Evolutionary conservation across 2,329 filamentous ascomycete species (phyloP).

Genomic region (Piedraia hortae): DNA sequence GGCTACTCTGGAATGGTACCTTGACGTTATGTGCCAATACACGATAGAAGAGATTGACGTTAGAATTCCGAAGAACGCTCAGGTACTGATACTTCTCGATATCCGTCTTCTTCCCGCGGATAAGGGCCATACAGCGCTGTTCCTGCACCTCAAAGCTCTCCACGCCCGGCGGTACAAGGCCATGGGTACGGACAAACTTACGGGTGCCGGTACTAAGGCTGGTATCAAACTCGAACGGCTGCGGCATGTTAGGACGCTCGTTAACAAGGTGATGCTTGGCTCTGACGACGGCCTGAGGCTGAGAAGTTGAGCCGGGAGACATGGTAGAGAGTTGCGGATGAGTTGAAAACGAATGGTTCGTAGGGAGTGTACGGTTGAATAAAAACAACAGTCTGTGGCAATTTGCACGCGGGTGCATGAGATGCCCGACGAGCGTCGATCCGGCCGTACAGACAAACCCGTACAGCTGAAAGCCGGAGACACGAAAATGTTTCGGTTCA

Average conservation of each 20-base stretch:
- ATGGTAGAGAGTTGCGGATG: too few species aligned
- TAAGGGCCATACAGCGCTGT: slow-evolving; percentile 39
- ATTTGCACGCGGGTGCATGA: too few species aligned
- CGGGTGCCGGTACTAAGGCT: slow-evolving; percentile 22
- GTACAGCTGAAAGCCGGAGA: too few species aligned
- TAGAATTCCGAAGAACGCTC: slow-evolving; percentile 45
- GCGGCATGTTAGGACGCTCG: slow-evolving; percentile 6
- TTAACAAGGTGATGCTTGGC: slow-evolving; percentile 9
- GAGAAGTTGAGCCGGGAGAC: too few species aligned
- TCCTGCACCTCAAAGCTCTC: slow-evolving; percentile 23
- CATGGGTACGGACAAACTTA: slow-evolving; percentile 24
- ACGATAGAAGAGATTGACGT: slow-evolving; percentile 60
- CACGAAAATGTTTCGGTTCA: too few species aligned
- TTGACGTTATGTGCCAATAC: slow-evolving; percentile 47
- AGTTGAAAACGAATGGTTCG: too few species aligned
- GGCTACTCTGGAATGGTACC: slow-evolving; percentile 15
- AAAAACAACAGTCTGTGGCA: too few species aligned
- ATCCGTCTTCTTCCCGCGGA: slow-evolving; percentile 36
- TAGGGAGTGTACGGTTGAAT: background rate
- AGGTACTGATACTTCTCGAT: slow-evolving; percentile 72
- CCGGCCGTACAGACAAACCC: too few species aligned
- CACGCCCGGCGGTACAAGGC: slow-evolving; percentile 23
- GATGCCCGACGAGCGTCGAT: too few species aligned
- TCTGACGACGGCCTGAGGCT: slow-evolving; percentile 13
- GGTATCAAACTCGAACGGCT: slow-evolving; percentile 19